These are phyloP conservation scores for Senecio squalidus DNA, from an alignment of 140 eudicot species.

Conservation along the genomic window DNA sequence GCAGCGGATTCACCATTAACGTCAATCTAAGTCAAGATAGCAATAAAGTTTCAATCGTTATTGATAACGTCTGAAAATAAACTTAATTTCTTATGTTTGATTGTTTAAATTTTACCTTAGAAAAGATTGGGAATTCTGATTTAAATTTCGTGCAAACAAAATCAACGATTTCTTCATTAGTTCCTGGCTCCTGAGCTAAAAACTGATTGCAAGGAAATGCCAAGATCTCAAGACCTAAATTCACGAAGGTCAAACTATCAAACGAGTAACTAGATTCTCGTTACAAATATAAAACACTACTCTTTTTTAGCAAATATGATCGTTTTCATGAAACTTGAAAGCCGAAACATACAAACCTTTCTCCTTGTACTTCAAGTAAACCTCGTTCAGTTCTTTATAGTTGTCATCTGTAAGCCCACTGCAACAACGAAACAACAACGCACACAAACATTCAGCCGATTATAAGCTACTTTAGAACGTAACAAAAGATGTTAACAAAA, in stretches of 20 bases:
- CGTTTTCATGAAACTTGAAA: not conserved
- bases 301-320: not conserved
- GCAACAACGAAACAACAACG: conserved; percentile 23
- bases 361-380: conserved; percentile 66
- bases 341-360: conserved; percentile 46
- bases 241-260: conserved; percentile 5
- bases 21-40: conserved; percentile 46
- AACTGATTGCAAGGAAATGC: conserved; percentile 88
- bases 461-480: conserved; percentile 4
- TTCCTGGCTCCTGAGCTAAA: conserved; percentile 69
- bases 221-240: conserved; percentile 59
- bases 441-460: conserved; percentile 4
- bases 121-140: conserved; percentile 65
- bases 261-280: not conserved
- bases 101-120: conserved; percentile 38
- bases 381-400: conserved; percentile 66
- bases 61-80: not conserved
- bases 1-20: conserved; percentile 68
- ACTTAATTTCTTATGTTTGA: not conserved
- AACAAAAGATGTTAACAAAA: not conserved
- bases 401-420: conserved; percentile 81
- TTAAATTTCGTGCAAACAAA: conserved; percentile 66
- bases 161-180: conserved; percentile 50
- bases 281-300: not conserved
- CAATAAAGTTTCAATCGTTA: not conserved